These are phyloP conservation scores for Gossypium davidsonii DNA, from an alignment of 441 rosid species.

Conservation along the genomic window DNA sequence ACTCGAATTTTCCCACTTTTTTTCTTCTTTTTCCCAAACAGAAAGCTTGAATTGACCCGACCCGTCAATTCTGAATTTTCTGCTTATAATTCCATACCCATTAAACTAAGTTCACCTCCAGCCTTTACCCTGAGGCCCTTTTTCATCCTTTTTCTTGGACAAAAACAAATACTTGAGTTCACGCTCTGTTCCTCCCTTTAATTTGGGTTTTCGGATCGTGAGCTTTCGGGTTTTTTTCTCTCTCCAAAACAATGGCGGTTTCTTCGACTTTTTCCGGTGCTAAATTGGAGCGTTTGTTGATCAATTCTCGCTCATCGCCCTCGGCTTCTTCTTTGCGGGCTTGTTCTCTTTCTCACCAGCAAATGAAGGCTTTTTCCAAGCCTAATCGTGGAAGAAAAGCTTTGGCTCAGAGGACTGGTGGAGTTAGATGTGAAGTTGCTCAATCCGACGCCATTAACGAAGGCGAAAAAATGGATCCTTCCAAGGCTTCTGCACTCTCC, in stretches of 20 bases:
- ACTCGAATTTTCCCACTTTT: background rate
- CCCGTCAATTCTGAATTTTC: background rate
- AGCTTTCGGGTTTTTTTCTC: conserved; percentile 2
- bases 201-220: background rate
- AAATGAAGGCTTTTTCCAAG: conserved; percentile 22
- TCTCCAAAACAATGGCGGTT: conserved; percentile 41
- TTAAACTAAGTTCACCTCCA: background rate
- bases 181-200: conserved; percentile 16
- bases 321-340: conserved; percentile 33
- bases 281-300: conserved; percentile 44
- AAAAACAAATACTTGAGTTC: background rate
- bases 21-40: background rate
- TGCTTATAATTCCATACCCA: conserved; percentile 21
- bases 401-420: conserved; percentile 25
- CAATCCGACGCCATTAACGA: conserved; percentile 27
- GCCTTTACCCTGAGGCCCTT: background rate
- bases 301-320: conserved; percentile 34
- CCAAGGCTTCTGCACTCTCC: conserved; percentile 47
- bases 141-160: background rate
- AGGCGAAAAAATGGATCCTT: conserved; percentile 25
- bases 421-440: conserved; percentile 46
- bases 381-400: conserved; percentile 27
- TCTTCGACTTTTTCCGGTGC: conserved; percentile 43
- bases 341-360: conserved; percentile 26
- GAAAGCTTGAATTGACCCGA: background rate